Base-by-base conservation (phyloP, 2,329 filamentous ascomycete genomes). In the Thermothelomyces thermophilus region DNA sequence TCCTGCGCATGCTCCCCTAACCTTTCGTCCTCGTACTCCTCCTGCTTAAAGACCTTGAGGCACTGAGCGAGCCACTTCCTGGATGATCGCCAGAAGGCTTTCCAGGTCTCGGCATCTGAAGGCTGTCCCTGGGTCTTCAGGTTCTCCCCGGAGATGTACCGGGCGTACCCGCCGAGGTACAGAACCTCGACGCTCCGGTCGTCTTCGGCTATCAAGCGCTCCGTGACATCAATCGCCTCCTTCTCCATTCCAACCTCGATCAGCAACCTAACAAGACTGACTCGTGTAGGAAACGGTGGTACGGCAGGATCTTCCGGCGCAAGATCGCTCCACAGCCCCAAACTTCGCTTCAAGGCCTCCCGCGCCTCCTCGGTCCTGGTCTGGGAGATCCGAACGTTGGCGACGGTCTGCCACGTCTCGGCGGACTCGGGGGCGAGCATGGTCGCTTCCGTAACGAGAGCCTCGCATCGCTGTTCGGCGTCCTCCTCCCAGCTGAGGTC, bases 101-200 rank as follows among this genome's bases (percentile, higher is more conserved):
- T 77, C 69, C 80, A 80, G 41, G 73, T 72, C 41, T 80, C 58
- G 33, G 62, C 62, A 50, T 62, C 71, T 61, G 58, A 63, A 49
- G 61, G 58, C 47, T 63, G 61, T 52, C 55, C 54, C 20, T 54
- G 57, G 10, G 63, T 74, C 70, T 75, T 79, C 61, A 80, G 72
- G 73, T 84, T 87, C 65, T 87, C 79, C 10, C 86, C 87, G 55
- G 86, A 73, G 51, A 95, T 77, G 64, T 89, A 88, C 58, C 94
- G 76, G 60, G 89, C 90, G 87, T 91, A 97, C 3, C 93, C 94
- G 37, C 93, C 93, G 5, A 98, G 76, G 70, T 98, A 98, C 90
- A 90, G 96, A 16, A 88, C 86, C 69, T 98, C 93, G 17, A 98
- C 87, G 66, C 91, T 95, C 63, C 86, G 79, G 64, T 98, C 94